Percentiles rank a stretch among this genome's conserved stretches.
Evolutionary conservation across 2,329 filamentous ascomycete genomes (phyloP).

Genomic region (Hirsutella rhossiliensis): DNA sequence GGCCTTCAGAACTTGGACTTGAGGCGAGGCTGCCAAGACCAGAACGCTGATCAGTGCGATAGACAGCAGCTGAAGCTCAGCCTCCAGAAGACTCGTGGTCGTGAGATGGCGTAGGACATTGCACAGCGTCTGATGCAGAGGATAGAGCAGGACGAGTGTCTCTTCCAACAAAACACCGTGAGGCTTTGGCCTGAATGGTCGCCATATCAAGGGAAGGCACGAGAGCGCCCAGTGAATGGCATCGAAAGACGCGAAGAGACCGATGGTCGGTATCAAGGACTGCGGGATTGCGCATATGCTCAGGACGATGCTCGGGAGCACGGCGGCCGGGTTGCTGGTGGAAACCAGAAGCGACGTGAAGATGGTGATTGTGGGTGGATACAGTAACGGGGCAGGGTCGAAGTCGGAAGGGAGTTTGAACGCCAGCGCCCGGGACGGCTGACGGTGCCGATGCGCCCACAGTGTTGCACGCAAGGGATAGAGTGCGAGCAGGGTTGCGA

Average conservation of each 20-base stretch:
- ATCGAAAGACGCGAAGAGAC: slow-evolving; percentile 44
- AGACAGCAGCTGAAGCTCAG: slow-evolving; percentile 81
- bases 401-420: slow-evolving; percentile 60
- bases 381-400: slow-evolving; percentile 84
- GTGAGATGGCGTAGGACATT: slow-evolving; percentile 67
- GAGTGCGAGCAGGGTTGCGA: slow-evolving; percentile 28
- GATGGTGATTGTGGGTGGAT: slow-evolving; percentile 66
- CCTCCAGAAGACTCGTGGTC: slow-evolving; percentile 74
- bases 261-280: slow-evolving; percentile 54
- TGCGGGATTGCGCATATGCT: slow-evolving; percentile 66
- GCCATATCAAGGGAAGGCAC: slow-evolving; percentile 48
- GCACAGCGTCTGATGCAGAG: slow-evolving; percentile 69
- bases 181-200: slow-evolving; percentile 3
- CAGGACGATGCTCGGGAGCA: slow-evolving; percentile 75
- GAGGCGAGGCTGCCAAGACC: slow-evolving; percentile 66
- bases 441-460: slow-evolving; percentile 31
- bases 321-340: slow-evolving; percentile 42
- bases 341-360: slow-evolving; percentile 67
- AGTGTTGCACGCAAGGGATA: slow-evolving; percentile 50
- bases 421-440: slow-evolving; percentile 24
- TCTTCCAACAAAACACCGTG: slow-evolving; percentile 39
- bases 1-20: slow-evolving; percentile 73
- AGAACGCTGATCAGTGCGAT: slow-evolving; percentile 71
- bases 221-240: slow-evolving; percentile 70
- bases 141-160: slow-evolving; percentile 56